A percentile compares a stretch with the other conserved stretches of the same genome.
Evolutionary conservation across 345 rosid genomes (phyloP).

Genomic region (Pugionium cornutum): DNA sequence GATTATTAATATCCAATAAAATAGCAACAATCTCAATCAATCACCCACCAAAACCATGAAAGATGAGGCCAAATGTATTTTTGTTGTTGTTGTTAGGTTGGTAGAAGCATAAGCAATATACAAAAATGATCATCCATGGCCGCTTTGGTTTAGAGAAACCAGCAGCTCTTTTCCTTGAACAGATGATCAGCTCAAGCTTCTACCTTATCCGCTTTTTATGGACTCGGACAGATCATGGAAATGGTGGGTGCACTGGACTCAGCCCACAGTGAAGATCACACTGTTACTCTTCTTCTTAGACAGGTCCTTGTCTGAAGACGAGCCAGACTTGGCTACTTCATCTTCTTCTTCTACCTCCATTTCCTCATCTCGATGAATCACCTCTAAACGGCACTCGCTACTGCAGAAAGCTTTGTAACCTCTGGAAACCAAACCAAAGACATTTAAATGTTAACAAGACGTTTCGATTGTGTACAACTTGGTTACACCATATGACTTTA

Average conservation of each 20-base stretch:
- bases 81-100: neutral
- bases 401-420: slow-evolving; percentile 89
- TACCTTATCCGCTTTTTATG: slow-evolving; percentile 25
- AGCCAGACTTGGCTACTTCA: slow-evolving; percentile 5
- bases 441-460: neutral
- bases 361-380: slow-evolving; percentile 56
- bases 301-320: slow-evolving; percentile 26
- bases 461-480: neutral
- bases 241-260: slow-evolving; percentile 19
- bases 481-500: neutral
- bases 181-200: slow-evolving; percentile 42
- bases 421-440: slow-evolving; percentile 48
- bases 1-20: slow-evolving; percentile 23
- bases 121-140: slow-evolving; percentile 44
- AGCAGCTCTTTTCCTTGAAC: slow-evolving; percentile 36
- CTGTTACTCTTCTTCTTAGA: slow-evolving; percentile 32
- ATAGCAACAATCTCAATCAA: slow-evolving; percentile 1
- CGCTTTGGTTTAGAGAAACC: slow-evolving; percentile 35
- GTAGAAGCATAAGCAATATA: slow-evolving; percentile 44
- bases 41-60: slow-evolving; percentile 39
- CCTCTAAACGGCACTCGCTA: slow-evolving; percentile 57
- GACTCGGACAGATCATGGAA: slow-evolving; percentile 30
- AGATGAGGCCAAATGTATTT: slow-evolving; percentile 26
- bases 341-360: slow-evolving; percentile 36
- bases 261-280: slow-evolving; percentile 29